These are phyloP conservation scores for Penicillium steckii DNA, from an alignment of 495 filamentous ascomycete genomes.

Conservation along the genomic window DNA sequence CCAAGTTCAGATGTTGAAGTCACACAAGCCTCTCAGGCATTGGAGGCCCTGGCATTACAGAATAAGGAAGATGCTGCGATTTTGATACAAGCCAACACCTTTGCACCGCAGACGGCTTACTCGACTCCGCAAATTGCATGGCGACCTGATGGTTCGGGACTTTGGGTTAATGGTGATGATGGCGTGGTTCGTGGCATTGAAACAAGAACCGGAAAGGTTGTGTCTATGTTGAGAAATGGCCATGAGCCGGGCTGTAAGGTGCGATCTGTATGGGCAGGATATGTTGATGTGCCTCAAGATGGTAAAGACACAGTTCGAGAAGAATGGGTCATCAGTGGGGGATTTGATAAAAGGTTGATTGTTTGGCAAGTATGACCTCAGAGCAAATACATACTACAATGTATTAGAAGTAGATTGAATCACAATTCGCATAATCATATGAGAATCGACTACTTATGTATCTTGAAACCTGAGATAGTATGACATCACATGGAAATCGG, in stretches of 20 bases:
- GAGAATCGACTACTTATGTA: background rate
- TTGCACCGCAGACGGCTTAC: conserved; percentile 67
- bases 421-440: background rate
- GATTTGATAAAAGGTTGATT: conserved; percentile 64
- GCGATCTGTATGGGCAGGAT: conserved; percentile 62
- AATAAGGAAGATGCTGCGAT: conserved; percentile 62
- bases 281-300: conserved; percentile 34
- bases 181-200: conserved; percentile 65
- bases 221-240: conserved; percentile 47
- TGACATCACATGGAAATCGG: background rate
- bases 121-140: conserved; percentile 64
- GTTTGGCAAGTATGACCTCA: conserved; percentile 51
- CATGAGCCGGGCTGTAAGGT: conserved; percentile 64
- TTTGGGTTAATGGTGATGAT: conserved; percentile 73
- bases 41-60: conserved; percentile 46
- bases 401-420: background rate
- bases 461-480: background rate
- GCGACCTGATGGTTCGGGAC: conserved; percentile 61
- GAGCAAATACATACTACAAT: background rate
- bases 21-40: conserved; percentile 52
- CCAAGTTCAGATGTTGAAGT: conserved; percentile 9
- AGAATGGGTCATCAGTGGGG: conserved; percentile 66
- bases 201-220: conserved; percentile 57
- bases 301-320: conserved; percentile 24
- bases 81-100: conserved; percentile 55